Evolutionary conservation across 2,329 filamentous ascomycete species (phyloP).

Genomic region (Grosmannia clavigera): DNA sequence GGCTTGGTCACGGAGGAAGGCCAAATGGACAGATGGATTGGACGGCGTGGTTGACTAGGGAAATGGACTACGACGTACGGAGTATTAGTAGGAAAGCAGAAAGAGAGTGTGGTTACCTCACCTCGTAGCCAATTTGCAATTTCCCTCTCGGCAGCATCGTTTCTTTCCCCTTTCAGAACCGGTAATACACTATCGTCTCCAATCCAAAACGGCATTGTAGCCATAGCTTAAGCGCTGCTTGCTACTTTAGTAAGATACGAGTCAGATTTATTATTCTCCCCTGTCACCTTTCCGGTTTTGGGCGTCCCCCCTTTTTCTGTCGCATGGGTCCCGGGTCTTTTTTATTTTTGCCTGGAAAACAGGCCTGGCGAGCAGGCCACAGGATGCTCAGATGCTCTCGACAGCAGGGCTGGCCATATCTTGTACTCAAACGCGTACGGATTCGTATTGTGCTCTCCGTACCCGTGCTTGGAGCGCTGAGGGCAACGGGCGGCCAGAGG

Average conservation of each 20-base stretch:
- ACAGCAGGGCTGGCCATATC: too few species aligned
- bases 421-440: not conserved
- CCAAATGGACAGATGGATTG: not conserved
- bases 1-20: not conserved
- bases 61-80: not conserved
- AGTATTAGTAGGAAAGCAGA: not conserved
- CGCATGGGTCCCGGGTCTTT: not conserved
- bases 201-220: not conserved
- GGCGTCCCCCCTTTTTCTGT: not conserved
- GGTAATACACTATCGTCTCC: too few species aligned
- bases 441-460: not conserved
- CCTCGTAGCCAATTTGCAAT: not conserved
- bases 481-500: not conserved
- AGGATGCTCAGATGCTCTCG: too few species aligned
- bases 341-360: not conserved
- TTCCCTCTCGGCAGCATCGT: conserved; percentile 1
- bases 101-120: not conserved
- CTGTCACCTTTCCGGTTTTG: not conserved
- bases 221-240: not conserved
- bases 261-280: not conserved
- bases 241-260: not conserved
- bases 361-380: too few species aligned
- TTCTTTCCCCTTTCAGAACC: not conserved
- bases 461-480: not conserved
- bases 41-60: not conserved